These are phyloP conservation scores for Epichloe typhina DNA, from an alignment of 2,329 filamentous ascomycete genomes.

Conservation along the genomic window DNA sequence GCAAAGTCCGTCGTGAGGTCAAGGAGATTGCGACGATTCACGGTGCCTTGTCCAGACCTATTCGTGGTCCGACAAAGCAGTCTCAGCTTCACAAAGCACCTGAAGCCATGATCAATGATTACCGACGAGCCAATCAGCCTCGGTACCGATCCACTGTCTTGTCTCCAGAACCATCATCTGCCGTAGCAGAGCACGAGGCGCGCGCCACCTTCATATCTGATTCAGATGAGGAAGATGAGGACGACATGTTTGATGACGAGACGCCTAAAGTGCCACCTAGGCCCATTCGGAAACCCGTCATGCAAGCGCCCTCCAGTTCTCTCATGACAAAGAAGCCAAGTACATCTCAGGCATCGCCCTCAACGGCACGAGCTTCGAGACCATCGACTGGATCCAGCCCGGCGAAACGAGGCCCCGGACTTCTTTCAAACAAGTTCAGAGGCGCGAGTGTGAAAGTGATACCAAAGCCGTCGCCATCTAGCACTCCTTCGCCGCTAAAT, in stretches of 20 bases:
- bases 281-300: slow-evolving; percentile 4
- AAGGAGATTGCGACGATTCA: slow-evolving; percentile 37
- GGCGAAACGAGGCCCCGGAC: background rate
- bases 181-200: slow-evolving; percentile 19
- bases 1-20: slow-evolving; percentile 42
- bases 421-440: slow-evolving; percentile 7
- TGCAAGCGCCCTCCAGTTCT: background rate
- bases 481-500: background rate
- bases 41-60: slow-evolving; percentile 28
- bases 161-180: slow-evolving; percentile 10
- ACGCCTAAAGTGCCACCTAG: background rate
- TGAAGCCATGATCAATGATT: slow-evolving; percentile 38
- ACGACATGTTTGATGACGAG: slow-evolving; percentile 2
- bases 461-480: background rate
- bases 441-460: background rate
- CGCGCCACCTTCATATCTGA: slow-evolving; percentile 28
- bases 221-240: slow-evolving; percentile 20
- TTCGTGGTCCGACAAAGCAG: slow-evolving; percentile 16
- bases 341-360: background rate
- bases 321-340: background rate
- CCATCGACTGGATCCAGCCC: background rate
- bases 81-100: slow-evolving; percentile 36
- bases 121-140: slow-evolving; percentile 30
- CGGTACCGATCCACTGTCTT: slow-evolving; percentile 15
- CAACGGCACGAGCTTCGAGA: background rate